phyloP scores from a whole-genome alignment of 2,329 filamentous ascomycete genomes.

The Xenoacremonium recifei region DNA sequence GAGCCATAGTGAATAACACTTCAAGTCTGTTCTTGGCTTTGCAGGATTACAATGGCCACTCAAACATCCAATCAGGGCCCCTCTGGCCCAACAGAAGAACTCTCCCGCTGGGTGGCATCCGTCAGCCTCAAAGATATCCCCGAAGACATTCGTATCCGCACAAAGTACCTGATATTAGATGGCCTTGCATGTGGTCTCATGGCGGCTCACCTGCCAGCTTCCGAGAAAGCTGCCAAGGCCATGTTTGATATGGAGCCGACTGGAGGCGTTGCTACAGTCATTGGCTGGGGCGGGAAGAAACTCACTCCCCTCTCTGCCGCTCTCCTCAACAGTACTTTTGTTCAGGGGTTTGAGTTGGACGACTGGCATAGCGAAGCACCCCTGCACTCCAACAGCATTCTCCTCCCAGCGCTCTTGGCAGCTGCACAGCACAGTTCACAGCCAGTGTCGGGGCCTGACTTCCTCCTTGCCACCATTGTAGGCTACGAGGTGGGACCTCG shows the following conservation, averaged over 20 bases:
- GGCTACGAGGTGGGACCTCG: slow-evolving; percentile 40
- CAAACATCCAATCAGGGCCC: too few relatives aligned
- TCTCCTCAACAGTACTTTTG: slow-evolving; percentile 40
- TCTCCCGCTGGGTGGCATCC: not conserved
- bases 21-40: too few relatives aligned
- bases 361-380: slow-evolving; percentile 42
- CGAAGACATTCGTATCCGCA: slow-evolving; percentile 27
- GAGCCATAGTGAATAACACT: too few relatives aligned
- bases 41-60: too few relatives aligned
- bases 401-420: slow-evolving; percentile 40
- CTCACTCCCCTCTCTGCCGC: slow-evolving; percentile 36
- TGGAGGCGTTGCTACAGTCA: slow-evolving; percentile 23
- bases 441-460: slow-evolving; percentile 21
- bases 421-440: slow-evolving; percentile 18
- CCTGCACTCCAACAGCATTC: slow-evolving; percentile 35
- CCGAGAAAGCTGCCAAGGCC: slow-evolving; percentile 32
- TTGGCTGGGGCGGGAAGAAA: slow-evolving; percentile 27
- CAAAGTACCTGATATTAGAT: slow-evolving; percentile 43
- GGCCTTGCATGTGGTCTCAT: slow-evolving; percentile 40
- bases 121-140: slow-evolving; percentile 30
- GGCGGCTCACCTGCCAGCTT: slow-evolving; percentile 39
- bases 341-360: slow-evolving; percentile 44
- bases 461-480: slow-evolving; percentile 35
- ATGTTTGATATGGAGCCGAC: slow-evolving; percentile 30
- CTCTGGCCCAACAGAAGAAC: not conserved